phyloP scores from a whole-genome alignment of 2,329 filamentous ascomycete species.

The Penicillium sp. region DNA sequence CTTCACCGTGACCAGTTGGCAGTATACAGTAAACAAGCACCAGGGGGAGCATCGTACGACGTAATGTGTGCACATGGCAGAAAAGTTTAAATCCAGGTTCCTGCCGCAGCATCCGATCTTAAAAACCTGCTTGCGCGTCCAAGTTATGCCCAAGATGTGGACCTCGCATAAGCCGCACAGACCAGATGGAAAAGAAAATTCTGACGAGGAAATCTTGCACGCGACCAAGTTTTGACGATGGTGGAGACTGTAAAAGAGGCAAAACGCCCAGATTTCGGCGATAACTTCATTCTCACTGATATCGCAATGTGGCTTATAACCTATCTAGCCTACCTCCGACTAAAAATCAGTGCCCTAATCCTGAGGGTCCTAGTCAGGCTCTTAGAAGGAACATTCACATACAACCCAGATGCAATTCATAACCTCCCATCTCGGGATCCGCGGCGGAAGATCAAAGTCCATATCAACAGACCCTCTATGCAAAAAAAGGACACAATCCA shows the following conservation, averaged over 20 bases:
- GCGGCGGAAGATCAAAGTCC: slow-evolving; percentile 10
- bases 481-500: not conserved
- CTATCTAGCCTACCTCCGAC: not conserved
- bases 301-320: not conserved
- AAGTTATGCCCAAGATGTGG: not conserved
- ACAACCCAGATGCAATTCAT: not conserved
- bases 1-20: too few relatives aligned
- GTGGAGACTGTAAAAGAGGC: not conserved
- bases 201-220: not conserved
- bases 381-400: not conserved
- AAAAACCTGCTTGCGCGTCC: not conserved
- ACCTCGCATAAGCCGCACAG: not conserved
- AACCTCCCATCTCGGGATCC: slow-evolving; percentile 14
- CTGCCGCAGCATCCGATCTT: not conserved
- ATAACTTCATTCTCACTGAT: not conserved
- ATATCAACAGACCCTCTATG: slow-evolving; percentile 11
- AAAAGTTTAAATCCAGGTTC: not conserved
- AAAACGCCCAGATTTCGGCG: not conserved
- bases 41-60: not conserved
- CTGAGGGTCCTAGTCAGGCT: not conserved
- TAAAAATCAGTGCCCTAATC: not conserved
- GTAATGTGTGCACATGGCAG: not conserved
- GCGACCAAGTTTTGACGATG: not conserved
- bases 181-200: not conserved
- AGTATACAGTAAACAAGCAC: too few relatives aligned